A percentile compares a stretch with the other conserved stretches of the same genome.
phyloP scores from a whole-genome alignment of 1,284 basidiomycete species.

The Rhodofomes roseus region DNA sequence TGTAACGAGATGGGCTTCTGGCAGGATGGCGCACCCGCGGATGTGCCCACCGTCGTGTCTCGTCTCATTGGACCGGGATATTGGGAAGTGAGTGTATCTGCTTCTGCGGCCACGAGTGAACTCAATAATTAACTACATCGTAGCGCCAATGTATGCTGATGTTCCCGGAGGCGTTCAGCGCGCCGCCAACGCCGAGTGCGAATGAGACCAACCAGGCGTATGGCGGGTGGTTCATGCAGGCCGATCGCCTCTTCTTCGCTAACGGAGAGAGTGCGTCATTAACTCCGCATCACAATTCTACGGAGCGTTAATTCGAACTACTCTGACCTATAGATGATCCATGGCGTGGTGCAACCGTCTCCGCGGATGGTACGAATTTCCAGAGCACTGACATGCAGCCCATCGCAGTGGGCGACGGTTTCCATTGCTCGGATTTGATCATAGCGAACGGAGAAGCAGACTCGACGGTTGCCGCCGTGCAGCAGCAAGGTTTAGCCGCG shows the following conservation, averaged over 20 bases:
- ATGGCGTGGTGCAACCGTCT: neutral
- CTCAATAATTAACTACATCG: neutral
- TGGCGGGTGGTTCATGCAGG: constrained; percentile 53
- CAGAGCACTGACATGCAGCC: neutral
- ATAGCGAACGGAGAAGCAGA: neutral
- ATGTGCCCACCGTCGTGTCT: constrained; percentile 50
- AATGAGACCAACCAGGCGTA: constrained; percentile 43
- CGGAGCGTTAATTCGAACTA: too few species aligned
- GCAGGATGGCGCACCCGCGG: constrained; percentile 53
- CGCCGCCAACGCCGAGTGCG: constrained; percentile 27
- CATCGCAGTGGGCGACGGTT: neutral
- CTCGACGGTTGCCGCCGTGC: neutral
- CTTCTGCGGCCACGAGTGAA: too few species aligned
- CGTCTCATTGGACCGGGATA: constrained; percentile 55
- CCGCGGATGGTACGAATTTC: neutral
- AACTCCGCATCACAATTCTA: neutral
- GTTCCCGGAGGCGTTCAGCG: constrained; percentile 47
- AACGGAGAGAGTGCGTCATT: constrained; percentile 52
- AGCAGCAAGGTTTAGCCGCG: neutral
- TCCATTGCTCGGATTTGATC: neutral
- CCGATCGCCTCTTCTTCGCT: constrained; percentile 57
- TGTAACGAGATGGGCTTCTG: constrained; percentile 68
- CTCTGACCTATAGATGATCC: neutral
- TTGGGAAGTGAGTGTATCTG: constrained; percentile 41
- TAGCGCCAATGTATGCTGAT: constrained; percentile 56